Conservation (phyloP, 2,329 filamentous ascomycete species). For the Magnaporthales sp. region DNA sequence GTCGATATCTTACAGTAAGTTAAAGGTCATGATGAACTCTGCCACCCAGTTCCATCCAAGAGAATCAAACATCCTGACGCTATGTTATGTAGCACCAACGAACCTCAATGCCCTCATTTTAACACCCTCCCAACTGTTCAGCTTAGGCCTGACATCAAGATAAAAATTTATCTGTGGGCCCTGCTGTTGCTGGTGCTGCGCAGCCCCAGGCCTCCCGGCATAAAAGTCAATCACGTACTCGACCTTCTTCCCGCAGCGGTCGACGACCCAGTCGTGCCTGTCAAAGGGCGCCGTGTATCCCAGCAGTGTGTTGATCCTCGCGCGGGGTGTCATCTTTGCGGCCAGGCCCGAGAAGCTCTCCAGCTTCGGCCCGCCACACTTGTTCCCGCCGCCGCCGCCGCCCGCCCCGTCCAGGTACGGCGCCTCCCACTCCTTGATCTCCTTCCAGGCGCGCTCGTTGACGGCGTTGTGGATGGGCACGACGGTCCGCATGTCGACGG, state of each 20-base stretch:
- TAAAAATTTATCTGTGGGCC: conserved; percentile 47
- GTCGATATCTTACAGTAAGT: neutral
- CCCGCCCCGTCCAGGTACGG: conserved; percentile 36
- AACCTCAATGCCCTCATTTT: conserved; percentile 53
- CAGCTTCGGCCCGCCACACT: conserved; percentile 65
- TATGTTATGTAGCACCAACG: conserved; percentile 35
- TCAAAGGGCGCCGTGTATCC: conserved; percentile 94
- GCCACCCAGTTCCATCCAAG: neutral
- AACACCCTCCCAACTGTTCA: conserved; percentile 59
- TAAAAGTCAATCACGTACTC: conserved; percentile 99
- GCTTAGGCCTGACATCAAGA: conserved; percentile 58
- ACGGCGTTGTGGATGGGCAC: conserved; percentile 98
- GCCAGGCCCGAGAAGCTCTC: conserved; percentile 74
- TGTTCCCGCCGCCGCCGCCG: conserved; percentile 20
- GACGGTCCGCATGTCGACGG: conserved; percentile 77
- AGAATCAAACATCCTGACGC: neutral
- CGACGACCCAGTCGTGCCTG: conserved; percentile 93
- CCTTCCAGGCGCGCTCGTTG: conserved; percentile 90
- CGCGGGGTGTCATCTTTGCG: conserved; percentile 66
- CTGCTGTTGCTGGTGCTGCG: neutral
- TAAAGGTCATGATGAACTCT: neutral
- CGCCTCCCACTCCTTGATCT: conserved; percentile 84
- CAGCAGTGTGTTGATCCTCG: conserved; percentile 70
- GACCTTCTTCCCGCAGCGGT: conserved; percentile 74
- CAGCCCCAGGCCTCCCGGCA: conserved; percentile 47